Evolutionary conservation across 257 asterid genomes (phyloP), one percentile per base, ranked within the genome.

Genomic region (Scutellaria baicalensis): DNA sequence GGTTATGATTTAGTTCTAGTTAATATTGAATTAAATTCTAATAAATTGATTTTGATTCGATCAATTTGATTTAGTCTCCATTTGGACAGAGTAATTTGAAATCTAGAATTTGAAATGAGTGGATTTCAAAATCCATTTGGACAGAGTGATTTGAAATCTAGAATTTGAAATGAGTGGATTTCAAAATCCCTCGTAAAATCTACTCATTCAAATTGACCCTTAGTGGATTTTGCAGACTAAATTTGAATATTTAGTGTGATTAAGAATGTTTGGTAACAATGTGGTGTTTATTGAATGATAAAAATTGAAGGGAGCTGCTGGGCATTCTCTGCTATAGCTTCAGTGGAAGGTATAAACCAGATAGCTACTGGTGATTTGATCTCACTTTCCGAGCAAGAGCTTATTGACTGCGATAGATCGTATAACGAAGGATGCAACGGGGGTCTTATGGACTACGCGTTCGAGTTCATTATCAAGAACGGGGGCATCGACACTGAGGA

Each of bases 391-490:
- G 93, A 86, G 81, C 93, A 86, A 71, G 93, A 86, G 71, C 66
- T 86, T 45, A 80, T 86, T 12, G 93, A 86, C 27, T 86, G 93
- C 39, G 93, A 86, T 58, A 77, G 43, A 0, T 63, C 82, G 0
- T 82, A 79, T 4, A 74, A 86, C 8, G 40, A 75, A 47, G 93
- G 93, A 18, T 86, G 93, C 79, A 74, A 84, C 68, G 93, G 93
- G 1, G 93, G 93, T 44, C 79, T 82, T 47, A 86, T 86, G 93
- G 93, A 84, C 81, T 82, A 82, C 1, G 93, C 93, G 0, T 86
- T 84, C 66, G 33, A 79, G 40, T 86, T 84, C 85, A 83, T 86
- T 16, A 81, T 84, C 8, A 80, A 84, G 33, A 86, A 86, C 45
- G 86, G 88, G 1, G 93, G 93, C 36, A 82, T 86, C 40, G 93